Evolutionary conservation across 148 eudicot genomes (phyloP), one percentile per base, ranked within the genome.

Genomic region (Nepenthes mirabilis): DNA sequence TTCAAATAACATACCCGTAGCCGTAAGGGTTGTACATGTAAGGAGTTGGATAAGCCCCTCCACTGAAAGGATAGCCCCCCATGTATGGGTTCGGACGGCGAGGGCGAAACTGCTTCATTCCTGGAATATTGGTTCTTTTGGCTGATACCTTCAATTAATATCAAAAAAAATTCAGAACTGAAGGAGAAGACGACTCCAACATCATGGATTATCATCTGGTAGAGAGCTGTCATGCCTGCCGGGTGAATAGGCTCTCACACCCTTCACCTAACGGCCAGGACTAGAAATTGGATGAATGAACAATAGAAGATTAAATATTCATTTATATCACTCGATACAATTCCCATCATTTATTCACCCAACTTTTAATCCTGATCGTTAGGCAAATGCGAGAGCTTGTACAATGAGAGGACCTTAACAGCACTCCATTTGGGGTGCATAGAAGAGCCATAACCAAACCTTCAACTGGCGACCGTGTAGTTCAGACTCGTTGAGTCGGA

Each of bases 381-480:
- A 54, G 57, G 32, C 33, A 54, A 57, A 9, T 40, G 4, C 45
- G 36, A 36, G 40, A 57, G 23, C 23, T 23, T 23, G 23, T 32
- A 23, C 9, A 47, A 58, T 7, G 45, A 43, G 23, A 23, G 23
- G 23, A 23, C 23, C 23, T 23, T 23, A 23, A 23, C 23, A 23
- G 23, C 23, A 23, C 23, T 23, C 23, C 23, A 23, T 23, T 23
- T 23, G 63, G 33, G 36, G 33, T 1, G 34, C 36, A 45, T 43
- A 34, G 47, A 12, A 43, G 36, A 23, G 4, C 1, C 33, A 47
- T n/a, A 53, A 23, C 14, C 57, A 14, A 62, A 85, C 96, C 96
- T 89, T 89, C 59, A 89, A 65, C 64, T 89, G 89, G 61, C 96
- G 96, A 50, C 96, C 96, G 69, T 83, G 96, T 37, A 89, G 79